Percentiles rank a stretch among this genome's conserved stretches.
phyloP scores from a whole-genome alignment of 306 rosid genomes.

The Vigna radiata region DNA sequence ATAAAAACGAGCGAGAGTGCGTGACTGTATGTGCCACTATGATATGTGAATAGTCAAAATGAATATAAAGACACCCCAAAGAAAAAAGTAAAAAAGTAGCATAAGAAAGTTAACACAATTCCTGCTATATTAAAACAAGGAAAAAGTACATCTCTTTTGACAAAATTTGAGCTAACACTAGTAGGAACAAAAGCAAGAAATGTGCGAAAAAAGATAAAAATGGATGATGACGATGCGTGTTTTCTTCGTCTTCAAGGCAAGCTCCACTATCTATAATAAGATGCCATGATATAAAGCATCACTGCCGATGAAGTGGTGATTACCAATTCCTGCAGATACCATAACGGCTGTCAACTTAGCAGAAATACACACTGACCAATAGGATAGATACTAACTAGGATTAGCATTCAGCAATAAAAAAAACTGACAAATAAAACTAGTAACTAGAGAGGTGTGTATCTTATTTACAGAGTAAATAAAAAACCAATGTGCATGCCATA shows the following conservation, averaged over 20 bases:
- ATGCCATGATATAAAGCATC: conserved; percentile 76
- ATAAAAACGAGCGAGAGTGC: background rate
- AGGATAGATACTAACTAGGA: conserved; percentile 1
- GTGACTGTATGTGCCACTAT: background rate
- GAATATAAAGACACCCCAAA: no score
- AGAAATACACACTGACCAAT: background rate
- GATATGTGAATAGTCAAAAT: background rate
- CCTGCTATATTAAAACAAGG: conserved; percentile 9
- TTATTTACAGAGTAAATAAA: conserved; percentile 9
- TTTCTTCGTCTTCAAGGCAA: conserved; percentile 36
- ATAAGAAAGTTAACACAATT: background rate
- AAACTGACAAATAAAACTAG: background rate
- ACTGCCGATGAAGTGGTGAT: conserved; percentile 74
- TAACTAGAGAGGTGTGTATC: background rate
- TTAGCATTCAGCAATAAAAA: conserved; percentile 1
- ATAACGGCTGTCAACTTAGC: conserved; percentile 35
- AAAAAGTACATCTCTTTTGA: conserved; percentile 31
- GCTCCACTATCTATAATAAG: conserved; percentile 73
- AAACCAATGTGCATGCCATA: background rate
- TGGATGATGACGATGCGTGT: conserved; percentile 35
- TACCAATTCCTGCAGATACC: conserved; percentile 76
- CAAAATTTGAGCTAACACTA: conserved; percentile 45
- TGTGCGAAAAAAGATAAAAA: background rate
- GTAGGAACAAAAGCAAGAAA: background rate
- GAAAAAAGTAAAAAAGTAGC: background rate